Conservation (phyloP, 805 yeast species). For the Nakazawaea populi region DNA sequence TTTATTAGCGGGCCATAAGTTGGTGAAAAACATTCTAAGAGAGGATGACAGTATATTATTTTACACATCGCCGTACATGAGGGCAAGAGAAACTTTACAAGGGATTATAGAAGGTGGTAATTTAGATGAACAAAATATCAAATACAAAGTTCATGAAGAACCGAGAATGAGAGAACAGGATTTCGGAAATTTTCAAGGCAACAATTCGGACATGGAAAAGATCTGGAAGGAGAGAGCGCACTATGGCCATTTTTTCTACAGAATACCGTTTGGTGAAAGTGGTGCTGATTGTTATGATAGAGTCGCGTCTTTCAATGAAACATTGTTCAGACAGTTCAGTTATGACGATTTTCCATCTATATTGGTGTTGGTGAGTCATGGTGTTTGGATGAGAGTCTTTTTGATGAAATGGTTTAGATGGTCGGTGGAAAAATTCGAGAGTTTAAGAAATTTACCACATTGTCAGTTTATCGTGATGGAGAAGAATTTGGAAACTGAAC, state of each 20-base stretch:
- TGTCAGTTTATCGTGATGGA: conserved; percentile 82
- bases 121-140: conserved; percentile 31
- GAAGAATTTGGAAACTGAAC: conserved; percentile 37
- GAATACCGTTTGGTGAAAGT: conserved; percentile 91
- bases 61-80: conserved; percentile 79
- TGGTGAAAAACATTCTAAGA: conserved; percentile 30
- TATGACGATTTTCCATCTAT: conserved; percentile 69
- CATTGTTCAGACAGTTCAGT: conserved; percentile 75
- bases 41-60: conserved; percentile 60
- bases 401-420: conserved; percentile 93
- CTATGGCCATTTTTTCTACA: conserved; percentile 83
- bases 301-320: conserved; percentile 84
- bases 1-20: conserved; percentile 48
- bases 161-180: conserved; percentile 93
- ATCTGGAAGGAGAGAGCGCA: conserved; percentile 82
- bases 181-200: conserved; percentile 87
- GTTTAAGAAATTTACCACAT: conserved; percentile 76
- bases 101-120: conserved; percentile 50
- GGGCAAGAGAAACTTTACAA: conserved; percentile 81
- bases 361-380: conserved; percentile 83
- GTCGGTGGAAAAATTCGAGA: conserved; percentile 86
- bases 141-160: conserved; percentile 68
- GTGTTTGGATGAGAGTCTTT: conserved; percentile 91
- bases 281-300: conserved; percentile 96
- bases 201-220: conserved; percentile 67